Evolutionary conservation across 169 alveolate species (phyloP), one percentile per base, ranked within the genome.

Genomic region (Cytauxzoon felis): DNA sequence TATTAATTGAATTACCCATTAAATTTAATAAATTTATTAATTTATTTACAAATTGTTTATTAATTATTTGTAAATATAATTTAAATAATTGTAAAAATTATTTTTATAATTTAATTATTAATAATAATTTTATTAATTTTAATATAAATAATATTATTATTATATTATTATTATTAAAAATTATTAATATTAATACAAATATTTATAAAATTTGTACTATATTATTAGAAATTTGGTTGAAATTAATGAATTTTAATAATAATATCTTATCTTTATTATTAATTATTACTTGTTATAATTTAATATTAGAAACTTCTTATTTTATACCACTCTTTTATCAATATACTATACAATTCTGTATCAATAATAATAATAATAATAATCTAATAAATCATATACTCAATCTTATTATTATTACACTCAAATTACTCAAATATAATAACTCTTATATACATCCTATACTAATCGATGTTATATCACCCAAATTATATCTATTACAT

Each of bases 321-420:
- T 73, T 64, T 26, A 73, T 73, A 42, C 79, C 84, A 13, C 65
- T 33, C 78, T 73, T 73, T 68, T 73, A 48, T 62, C 69, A 59
- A 43, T 26, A 43, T 24, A 30, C 48, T 1, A 43, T 59, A 23
- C 63, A 53, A 32, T 18, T 64, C 16, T 40, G 69, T 36, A 73
- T 59, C 57, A 13, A 33, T 16, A 13, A 29, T 19, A 24, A 53
- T 38, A 21, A 18, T 34, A 36, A 23, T 8, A 32, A 33, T 21
- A 48, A 73, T 11, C 23, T 36, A 6, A 70, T 73, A 29, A 53
- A 52, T 11, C 9, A 41, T 16, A 48, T 73, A 21, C 63, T 73
- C 8, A 68, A 62, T 19, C 33, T 65, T 57, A 65, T 63, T 2
- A 62, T 16, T 13, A 63, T 56, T 23, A 27, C 71, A 33, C 80